Evolutionary conservation across 768 basidiomycete genomes (phyloP).

Genomic region (Xerocomus potaroensis): DNA sequence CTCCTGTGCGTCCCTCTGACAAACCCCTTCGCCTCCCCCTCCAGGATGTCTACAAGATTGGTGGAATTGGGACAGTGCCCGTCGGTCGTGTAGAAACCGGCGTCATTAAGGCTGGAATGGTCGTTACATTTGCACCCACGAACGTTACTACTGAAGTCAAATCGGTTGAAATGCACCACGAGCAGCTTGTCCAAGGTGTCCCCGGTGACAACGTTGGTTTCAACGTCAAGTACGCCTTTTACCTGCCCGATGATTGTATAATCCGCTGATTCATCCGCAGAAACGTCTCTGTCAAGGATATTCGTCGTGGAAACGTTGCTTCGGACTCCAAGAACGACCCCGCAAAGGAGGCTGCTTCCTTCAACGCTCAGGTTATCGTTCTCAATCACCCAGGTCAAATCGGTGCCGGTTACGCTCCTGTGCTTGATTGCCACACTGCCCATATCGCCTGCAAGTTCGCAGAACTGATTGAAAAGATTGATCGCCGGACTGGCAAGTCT

Average conservation of each 20-base stretch:
- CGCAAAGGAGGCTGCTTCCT: constrained; percentile 97
- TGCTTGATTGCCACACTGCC: constrained; percentile 99
- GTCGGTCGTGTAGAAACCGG: constrained; percentile 99
- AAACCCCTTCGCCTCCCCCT: constrained; percentile 99
- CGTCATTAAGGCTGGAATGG: constrained; percentile 99
- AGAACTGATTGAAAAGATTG: constrained; percentile 98
- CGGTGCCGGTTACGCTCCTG: constrained; percentile 97
- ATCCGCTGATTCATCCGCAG: constrained; percentile 34
- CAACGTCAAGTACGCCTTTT: constrained; percentile 81
- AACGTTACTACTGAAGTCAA: constrained; percentile 99
- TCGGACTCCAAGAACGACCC: constrained; percentile 99
- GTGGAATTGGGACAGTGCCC: constrained; percentile 99
- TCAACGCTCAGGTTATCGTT: constrained; percentile 99
- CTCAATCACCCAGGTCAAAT: constrained; percentile 99
- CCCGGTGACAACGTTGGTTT: constrained; percentile 99
- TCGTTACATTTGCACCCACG: constrained; percentile 93
- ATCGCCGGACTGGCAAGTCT: constrained; percentile 95
- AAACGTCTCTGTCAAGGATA: constrained; percentile 99
- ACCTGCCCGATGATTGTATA: not conserved
- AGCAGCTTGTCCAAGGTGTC: constrained; percentile 88
- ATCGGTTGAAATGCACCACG: constrained; percentile 99
- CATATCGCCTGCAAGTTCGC: constrained; percentile 99
- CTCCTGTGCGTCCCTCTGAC: constrained; percentile 93
- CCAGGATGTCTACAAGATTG: constrained; percentile 99
- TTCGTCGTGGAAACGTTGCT: constrained; percentile 98